Evolutionary conservation across 441 rosid species (phyloP).

Genomic region (Populus hybrid): DNA sequence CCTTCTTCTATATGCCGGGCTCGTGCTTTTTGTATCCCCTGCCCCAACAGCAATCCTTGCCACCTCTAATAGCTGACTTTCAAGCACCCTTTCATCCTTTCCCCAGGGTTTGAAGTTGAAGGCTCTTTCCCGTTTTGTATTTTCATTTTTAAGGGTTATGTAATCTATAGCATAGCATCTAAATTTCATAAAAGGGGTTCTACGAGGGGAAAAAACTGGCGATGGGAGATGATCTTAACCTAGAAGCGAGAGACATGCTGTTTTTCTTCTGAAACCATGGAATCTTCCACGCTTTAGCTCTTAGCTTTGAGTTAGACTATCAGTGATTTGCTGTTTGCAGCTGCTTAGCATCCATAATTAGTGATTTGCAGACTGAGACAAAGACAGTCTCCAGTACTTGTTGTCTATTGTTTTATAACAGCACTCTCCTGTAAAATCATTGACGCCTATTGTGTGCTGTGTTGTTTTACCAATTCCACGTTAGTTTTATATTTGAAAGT

Average conservation of each 20-base stretch:
- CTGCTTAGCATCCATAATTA: neutral
- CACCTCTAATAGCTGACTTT: neutral
- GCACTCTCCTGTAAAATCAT: neutral
- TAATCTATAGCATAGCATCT: neutral
- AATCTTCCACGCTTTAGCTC: neutral
- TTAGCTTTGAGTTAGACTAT: neutral
- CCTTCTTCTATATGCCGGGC: neutral
- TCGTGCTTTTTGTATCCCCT: neutral
- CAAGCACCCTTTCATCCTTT: neutral
- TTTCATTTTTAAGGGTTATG: neutral
- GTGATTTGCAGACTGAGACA: neutral
- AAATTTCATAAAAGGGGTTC: neutral
- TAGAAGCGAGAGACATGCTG: neutral
- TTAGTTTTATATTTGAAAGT: neutral
- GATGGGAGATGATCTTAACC: neutral
- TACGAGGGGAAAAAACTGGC: neutral
- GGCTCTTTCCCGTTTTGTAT: neutral
- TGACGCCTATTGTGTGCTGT: neutral
- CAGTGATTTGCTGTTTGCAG: neutral
- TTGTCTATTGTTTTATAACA: neutral
- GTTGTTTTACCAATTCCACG: neutral
- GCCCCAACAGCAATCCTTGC: neutral
- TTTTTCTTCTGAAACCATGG: neutral
- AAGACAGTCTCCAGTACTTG: neutral
- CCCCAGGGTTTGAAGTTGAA: neutral